Conservation (phyloP, 768 basidiomycete species). For the Naematelia aurantialba region DNA sequence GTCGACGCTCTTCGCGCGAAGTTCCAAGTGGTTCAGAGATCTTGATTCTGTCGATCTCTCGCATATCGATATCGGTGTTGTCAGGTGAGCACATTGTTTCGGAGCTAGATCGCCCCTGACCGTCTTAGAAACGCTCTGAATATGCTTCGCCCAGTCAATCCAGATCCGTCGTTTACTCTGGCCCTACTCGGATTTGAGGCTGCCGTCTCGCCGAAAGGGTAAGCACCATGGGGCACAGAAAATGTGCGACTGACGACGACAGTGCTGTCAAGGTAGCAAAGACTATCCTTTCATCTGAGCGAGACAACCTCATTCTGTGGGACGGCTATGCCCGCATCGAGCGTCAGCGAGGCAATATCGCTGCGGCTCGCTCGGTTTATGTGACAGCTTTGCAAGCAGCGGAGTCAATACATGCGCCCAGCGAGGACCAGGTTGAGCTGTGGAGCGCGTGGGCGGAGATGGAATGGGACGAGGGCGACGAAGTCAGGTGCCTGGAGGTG, state of each 20-base stretch:
- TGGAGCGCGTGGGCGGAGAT: slow-evolving; percentile 52
- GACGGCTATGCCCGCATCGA: slow-evolving; percentile 51
- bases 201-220: slow-evolving; percentile 38
- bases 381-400: slow-evolving; percentile 47
- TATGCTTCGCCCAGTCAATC: slow-evolving; percentile 24
- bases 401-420: not conserved
- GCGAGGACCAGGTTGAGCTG: slow-evolving; percentile 39
- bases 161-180: slow-evolving; percentile 46
- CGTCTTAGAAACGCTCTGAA: too few species aligned
- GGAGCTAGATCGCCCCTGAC: too few species aligned
- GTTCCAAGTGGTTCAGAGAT: slow-evolving; percentile 36
- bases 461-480: slow-evolving; percentile 47
- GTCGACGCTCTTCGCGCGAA: slow-evolving; percentile 29
- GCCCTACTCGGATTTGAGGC: slow-evolving; percentile 48
- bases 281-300: slow-evolving; percentile 41
- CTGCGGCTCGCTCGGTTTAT: slow-evolving; percentile 51
- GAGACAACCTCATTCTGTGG: slow-evolving; percentile 51
- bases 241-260: too few species aligned
- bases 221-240: not conserved
- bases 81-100: slow-evolving; percentile 31
- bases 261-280: slow-evolving; percentile 51
- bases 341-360: slow-evolving; percentile 46
- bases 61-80: slow-evolving; percentile 22
- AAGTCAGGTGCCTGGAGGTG: slow-evolving; percentile 21
- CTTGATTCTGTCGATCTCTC: slow-evolving; percentile 22